Base-by-base conservation (phyloP, 768 basidiomycete species). In the Boletus reticulatus region DNA sequence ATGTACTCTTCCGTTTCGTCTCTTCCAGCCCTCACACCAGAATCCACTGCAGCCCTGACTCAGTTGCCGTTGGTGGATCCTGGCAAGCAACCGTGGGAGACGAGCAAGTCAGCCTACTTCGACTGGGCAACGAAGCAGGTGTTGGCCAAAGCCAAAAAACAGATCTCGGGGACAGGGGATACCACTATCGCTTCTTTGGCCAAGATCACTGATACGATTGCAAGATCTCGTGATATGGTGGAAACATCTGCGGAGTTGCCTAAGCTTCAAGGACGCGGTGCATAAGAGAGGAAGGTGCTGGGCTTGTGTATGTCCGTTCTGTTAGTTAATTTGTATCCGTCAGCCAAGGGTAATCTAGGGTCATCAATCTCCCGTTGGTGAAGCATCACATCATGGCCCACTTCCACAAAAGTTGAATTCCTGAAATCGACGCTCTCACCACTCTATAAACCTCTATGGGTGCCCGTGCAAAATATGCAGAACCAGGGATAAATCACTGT, bases 81-180 rank as follows among this genome's bases (percentile, higher is more conserved):
- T 0, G 84, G 88, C 1, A 89, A 89, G 67, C 80, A 84, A 39
- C 80, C 80, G 11, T 94, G 92, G 91, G 89, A 93, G 72, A 81
- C 83, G 37, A 84, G 80, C 67, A 81, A 82, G 66, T 78, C 80
- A 2, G 91, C 89, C 6, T 94, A 94, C 68, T 66, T 87, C 6
- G 84, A 84, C 56, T 94, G 92, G 92, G 90, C 87, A 1, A 74
- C 84, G 1, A 74, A 75, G 19, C 81, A 84, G 67, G 68, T 88
- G 9, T 59, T 88, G 43, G 59, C 67, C 53, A 71, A 55, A 32
- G 65, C 61, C 48, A 72, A 61, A 45, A 60, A 63, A 27, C 67
- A 59, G 37, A 56, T 45, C 11, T 50, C 52, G 5, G 53, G 57
- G 22, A 44, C 56, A 5, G 61, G 59, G 1, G 66, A 71, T 42